phyloP scores from a whole-genome alignment of 140 eudicot genomes.

The Ambrosia hybrid region DNA sequence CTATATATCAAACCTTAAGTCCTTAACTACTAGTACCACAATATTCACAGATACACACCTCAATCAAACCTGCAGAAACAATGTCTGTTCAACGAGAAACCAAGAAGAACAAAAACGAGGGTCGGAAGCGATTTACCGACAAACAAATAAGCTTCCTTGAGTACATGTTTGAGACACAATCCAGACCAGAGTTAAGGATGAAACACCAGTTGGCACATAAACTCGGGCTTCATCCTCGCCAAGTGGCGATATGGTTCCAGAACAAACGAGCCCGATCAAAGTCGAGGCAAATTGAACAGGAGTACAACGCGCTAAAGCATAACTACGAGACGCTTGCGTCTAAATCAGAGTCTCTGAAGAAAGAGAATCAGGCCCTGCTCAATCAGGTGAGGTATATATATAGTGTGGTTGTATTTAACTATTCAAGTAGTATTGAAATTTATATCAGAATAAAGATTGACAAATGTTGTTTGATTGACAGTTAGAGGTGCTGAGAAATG shows the following conservation, averaged over 20 bases:
- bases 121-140: constrained; percentile 53
- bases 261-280: constrained; percentile 64
- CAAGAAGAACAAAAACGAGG: constrained; percentile 34
- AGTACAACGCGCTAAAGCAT: constrained; percentile 43
- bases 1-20: constrained; percentile 15
- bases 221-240: constrained; percentile 74
- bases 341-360: constrained; percentile 44
- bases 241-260: constrained; percentile 85
- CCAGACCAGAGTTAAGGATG: constrained; percentile 57
- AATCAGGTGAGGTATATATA: constrained; percentile 40
- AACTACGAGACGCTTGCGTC: constrained; percentile 45
- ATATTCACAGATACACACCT: constrained; percentile 11
- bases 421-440: too few relatives aligned
- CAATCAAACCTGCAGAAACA: background rate
- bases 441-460: background rate
- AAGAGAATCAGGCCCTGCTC: constrained; percentile 54
- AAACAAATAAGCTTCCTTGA: constrained; percentile 63
- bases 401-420: too few relatives aligned
- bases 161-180: constrained; percentile 51
- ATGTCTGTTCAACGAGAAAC: constrained; percentile 3
- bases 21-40: background rate
- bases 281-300: constrained; percentile 53
- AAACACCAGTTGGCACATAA: constrained; percentile 58
- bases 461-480: constrained; percentile 13
- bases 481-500: constrained; percentile 37